A percentile compares a stretch with the other conserved stretches of the same genome.
Conservation (phyloP, 768 basidiomycete species). For the Termitomyces sp. region DNA sequence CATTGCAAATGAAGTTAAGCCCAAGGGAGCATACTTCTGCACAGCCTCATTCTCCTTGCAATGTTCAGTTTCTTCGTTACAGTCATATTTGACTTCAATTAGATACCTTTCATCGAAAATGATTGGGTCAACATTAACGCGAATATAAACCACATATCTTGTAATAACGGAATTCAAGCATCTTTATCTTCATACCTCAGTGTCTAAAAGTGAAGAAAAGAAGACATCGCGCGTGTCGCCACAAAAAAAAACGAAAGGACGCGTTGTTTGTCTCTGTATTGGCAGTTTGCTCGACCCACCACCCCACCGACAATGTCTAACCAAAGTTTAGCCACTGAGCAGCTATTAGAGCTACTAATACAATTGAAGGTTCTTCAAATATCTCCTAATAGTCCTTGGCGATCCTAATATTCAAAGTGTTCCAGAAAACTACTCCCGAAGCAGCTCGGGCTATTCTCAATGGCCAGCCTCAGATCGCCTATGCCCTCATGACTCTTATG, state of each 20-base stretch:
- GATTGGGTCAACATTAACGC: too few relatives aligned
- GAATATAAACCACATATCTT: too few relatives aligned
- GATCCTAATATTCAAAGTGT: neutral
- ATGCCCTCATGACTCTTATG: slow-evolving; percentile 73
- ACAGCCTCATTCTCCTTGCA: too few relatives aligned
- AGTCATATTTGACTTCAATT: too few relatives aligned
- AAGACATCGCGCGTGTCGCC: neutral
- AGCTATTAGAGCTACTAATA: slow-evolving; percentile 69
- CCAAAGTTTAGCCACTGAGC: slow-evolving; percentile 52
- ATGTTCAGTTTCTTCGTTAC: too few relatives aligned
- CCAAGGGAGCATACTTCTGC: too few relatives aligned
- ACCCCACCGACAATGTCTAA: slow-evolving; percentile 38
- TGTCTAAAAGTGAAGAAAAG: neutral
- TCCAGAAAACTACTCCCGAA: slow-evolving; percentile 68
- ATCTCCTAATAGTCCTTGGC: neutral
- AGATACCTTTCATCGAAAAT: too few relatives aligned
- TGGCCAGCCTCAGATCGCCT: slow-evolving; percentile 69
- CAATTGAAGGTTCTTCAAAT: slow-evolving; percentile 54
- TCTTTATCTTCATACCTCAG: neutral
- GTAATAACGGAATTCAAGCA: neutral
- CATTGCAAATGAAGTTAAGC: too few relatives aligned
- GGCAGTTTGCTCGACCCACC: neutral
- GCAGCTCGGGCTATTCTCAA: slow-evolving; percentile 67
- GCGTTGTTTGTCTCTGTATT: slow-evolving; percentile 7
- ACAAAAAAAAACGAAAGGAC: neutral